Conservation (phyloP, 2,329 filamentous ascomycete species). For the Rhynchosporium graminicola region DNA sequence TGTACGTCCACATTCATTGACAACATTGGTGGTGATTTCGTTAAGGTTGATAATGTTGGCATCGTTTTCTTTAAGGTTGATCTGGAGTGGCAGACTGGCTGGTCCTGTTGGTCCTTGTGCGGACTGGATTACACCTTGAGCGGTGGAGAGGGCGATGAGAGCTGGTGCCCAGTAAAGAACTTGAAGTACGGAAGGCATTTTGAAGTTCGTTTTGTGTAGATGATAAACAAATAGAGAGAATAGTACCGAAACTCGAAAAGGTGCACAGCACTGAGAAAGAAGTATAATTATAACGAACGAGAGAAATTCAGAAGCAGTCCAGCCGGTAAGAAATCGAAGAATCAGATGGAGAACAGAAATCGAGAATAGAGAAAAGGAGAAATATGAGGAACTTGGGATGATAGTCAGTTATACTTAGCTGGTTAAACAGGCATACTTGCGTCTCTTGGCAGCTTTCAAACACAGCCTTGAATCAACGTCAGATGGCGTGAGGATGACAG, state of each 20-base stretch:
- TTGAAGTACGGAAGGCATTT: constrained; percentile 43
- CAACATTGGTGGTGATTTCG: constrained; percentile 53
- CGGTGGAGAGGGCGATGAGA: constrained; percentile 43
- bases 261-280: constrained; percentile 18
- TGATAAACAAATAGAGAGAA: not conserved
- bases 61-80: constrained; percentile 47
- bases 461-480: not conserved
- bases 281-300: constrained; percentile 9
- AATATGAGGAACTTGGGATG: constrained; percentile 7
- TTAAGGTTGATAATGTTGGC: constrained; percentile 62
- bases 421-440: not conserved
- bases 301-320: constrained; percentile 6
- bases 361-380: not conserved
- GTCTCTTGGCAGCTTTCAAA: constrained; percentile 8
- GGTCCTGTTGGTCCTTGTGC: constrained; percentile 62
- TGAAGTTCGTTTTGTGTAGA: constrained; percentile 41
- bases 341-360: constrained; percentile 10
- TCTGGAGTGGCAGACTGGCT: constrained; percentile 18
- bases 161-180: constrained; percentile 34
- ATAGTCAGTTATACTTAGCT: not conserved
- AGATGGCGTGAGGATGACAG: constrained; percentile 8
- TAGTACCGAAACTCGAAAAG: not conserved
- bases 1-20: constrained; percentile 64
- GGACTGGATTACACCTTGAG: constrained; percentile 50
- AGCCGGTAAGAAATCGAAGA: constrained; percentile 9